Evolutionary conservation across 129 eudicot genomes (phyloP).

Genomic region (Artemisia annua): DNA sequence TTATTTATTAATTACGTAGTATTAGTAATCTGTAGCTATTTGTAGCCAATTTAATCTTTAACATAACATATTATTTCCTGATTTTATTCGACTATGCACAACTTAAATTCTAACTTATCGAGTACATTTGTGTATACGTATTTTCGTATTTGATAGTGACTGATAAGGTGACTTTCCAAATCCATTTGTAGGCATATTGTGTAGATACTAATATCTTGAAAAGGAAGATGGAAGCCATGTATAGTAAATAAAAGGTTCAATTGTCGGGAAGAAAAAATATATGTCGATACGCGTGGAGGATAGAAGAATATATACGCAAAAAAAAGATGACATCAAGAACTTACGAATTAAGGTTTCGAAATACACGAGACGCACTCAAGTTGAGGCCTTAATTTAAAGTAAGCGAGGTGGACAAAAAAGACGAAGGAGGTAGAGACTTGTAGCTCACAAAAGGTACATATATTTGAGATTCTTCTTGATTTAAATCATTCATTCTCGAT

Average conservation of each 20-base stretch:
- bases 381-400: conserved; percentile 22
- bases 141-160: background rate
- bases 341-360: conserved; percentile 66
- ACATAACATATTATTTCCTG: too few species aligned
- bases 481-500: conserved; percentile 35
- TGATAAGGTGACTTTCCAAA: background rate
- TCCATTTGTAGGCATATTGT: conserved; percentile 10
- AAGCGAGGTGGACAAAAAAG: conserved; percentile 20
- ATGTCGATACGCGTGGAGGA: conserved; percentile 12
- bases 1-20: too few species aligned
- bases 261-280: conserved; percentile 12
- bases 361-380: conserved; percentile 34
- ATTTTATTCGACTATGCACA: background rate
- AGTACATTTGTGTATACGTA: background rate
- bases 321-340: conserved; percentile 41
- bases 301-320: conserved; percentile 19
- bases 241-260: conserved; percentile 13
- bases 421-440: conserved; percentile 41
- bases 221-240: conserved; percentile 12
- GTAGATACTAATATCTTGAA: background rate
- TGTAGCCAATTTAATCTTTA: too few species aligned
- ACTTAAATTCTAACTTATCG: background rate
- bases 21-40: too few species aligned
- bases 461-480: conserved; percentile 57
- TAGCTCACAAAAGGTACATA: conserved; percentile 53